Conservation (phyloP, 192 early-diverging fungal genomes). For the Mortierella antarctica region DNA sequence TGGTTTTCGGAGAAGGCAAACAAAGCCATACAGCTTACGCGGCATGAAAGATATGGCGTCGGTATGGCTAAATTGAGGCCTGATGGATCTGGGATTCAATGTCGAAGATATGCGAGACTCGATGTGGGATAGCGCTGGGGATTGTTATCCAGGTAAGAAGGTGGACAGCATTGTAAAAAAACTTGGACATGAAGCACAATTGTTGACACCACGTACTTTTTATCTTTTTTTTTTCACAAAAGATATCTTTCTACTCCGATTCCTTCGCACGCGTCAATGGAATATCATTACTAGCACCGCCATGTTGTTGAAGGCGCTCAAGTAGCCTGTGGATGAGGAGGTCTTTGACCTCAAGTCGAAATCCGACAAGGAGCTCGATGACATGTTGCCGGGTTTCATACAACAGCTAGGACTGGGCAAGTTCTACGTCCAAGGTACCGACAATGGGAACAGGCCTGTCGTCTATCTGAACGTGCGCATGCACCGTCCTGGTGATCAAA, state of each 20-base stretch:
- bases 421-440: slow-evolving; percentile 57
- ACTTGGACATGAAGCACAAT: neutral
- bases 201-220: neutral
- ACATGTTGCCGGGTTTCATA: slow-evolving; percentile 6
- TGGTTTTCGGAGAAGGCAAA: slow-evolving; percentile 19
- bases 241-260: slow-evolving; percentile 70
- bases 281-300: slow-evolving; percentile 72
- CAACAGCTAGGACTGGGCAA: slow-evolving; percentile 57
- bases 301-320: slow-evolving; percentile 75
- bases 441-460: slow-evolving; percentile 56
- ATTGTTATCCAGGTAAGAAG: slow-evolving; percentile 11
- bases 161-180: no score
- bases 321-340: slow-evolving; percentile 75
- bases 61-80: slow-evolving; percentile 24
- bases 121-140: slow-evolving; percentile 24
- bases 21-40: slow-evolving; percentile 13
- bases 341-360: slow-evolving; percentile 54
- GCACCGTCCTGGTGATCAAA: slow-evolving; percentile 65
- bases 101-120: slow-evolving; percentile 18
- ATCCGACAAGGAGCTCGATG: slow-evolving; percentile 9
- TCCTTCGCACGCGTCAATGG: slow-evolving; percentile 91
- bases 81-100: slow-evolving; percentile 11
- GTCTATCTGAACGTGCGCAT: slow-evolving; percentile 42
- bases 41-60: slow-evolving; percentile 14
- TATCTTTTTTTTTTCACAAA: neutral